Evolutionary conservation across 768 basidiomycete species (phyloP), one percentile per base, ranked within the genome.

Genomic region (Naganishia onofrii): DNA sequence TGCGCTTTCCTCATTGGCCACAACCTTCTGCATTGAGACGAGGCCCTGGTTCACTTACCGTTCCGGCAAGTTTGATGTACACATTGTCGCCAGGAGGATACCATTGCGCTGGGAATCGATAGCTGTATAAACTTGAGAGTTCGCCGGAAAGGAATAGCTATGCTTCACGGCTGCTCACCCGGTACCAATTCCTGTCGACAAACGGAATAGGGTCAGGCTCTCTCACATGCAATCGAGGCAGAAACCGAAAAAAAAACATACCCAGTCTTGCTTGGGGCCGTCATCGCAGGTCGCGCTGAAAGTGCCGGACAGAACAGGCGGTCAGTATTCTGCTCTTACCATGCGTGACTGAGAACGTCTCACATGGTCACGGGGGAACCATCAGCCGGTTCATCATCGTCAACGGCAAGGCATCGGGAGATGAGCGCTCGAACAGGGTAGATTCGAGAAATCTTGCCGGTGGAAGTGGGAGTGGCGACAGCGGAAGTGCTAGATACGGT

Each of bases 1-100:
- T 58, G 7, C 13, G 42, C 10, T 13, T 26, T 46, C 15, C 10
- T 5, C 29, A 46, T 5, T 2, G 42, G 29, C 10, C 28, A 63
- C 23, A 2, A 13, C 38, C 26, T 26, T 13, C 3, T 15, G 34
- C 2, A 36, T 12, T 8, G 15, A 10, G 3, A 12, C 26, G 12
- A 13, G 3, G 23, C 26, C 34, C 8, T 12, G 2, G 48, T 12
- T 17, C 9, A 28, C 60, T 63, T 63, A 63, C 60, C 42, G 60
- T 63, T 28, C 60, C 60, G 1, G 60, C 60, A n/a, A 63, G 60
- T 42, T 63, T 63, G 60, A 63, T 63, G 60, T 63, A 63, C 10
- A 63, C 23, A 26, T 63, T 44, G 26, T 42, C 60, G n/a, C 26
- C 60, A 46, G 60, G 60, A 3, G 60, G 60, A 42, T 63, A 63